Conservation (phyloP, 2,329 filamentous ascomycete genomes). For the Camptophora hylomeconis region DNA sequence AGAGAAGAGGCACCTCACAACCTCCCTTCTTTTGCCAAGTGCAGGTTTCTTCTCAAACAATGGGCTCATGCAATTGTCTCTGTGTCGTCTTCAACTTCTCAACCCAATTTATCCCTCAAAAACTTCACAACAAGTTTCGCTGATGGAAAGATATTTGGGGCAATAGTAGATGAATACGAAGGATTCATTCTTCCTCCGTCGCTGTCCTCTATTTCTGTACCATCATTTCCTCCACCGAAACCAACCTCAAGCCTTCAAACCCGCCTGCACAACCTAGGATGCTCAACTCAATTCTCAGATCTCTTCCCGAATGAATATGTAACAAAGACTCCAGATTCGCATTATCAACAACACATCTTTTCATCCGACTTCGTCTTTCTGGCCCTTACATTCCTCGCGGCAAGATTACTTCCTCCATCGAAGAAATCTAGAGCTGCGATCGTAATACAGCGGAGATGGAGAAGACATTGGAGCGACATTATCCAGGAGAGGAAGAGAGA, state of each 20-base stretch:
- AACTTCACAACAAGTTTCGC: constrained; percentile 49
- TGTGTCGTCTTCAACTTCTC: too few relatives aligned
- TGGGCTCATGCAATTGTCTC: constrained; percentile 44
- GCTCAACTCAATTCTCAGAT: constrained; percentile 15
- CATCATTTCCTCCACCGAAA: constrained; percentile 3
- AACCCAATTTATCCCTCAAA: constrained; percentile 32
- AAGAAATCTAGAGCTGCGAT: constrained; percentile 37
- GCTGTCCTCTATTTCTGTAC: too few relatives aligned
- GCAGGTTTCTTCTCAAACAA: constrained; percentile 33
- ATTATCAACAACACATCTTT: constrained; percentile 31
- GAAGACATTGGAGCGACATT: constrained; percentile 17
- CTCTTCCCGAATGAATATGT: constrained; percentile 7
- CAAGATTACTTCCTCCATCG: constrained; percentile 40
- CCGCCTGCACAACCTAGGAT: constrained; percentile 12
- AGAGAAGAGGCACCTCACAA: constrained; percentile 19
- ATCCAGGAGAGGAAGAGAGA: constrained; percentile 19
- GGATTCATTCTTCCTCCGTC: too few relatives aligned
- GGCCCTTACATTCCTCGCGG: constrained; percentile 46
- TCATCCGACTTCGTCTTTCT: constrained; percentile 42
- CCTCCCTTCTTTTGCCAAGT: constrained; percentile 19
- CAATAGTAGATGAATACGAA: constrained; percentile 46
- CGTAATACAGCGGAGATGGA: constrained; percentile 40
- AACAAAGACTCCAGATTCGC: too few relatives aligned
- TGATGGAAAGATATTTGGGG: constrained; percentile 39
- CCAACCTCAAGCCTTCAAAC: constrained; percentile 2